Conservation (phyloP, 1,139 yeast genomes). For the Suhomyces yuchorum region DNA sequence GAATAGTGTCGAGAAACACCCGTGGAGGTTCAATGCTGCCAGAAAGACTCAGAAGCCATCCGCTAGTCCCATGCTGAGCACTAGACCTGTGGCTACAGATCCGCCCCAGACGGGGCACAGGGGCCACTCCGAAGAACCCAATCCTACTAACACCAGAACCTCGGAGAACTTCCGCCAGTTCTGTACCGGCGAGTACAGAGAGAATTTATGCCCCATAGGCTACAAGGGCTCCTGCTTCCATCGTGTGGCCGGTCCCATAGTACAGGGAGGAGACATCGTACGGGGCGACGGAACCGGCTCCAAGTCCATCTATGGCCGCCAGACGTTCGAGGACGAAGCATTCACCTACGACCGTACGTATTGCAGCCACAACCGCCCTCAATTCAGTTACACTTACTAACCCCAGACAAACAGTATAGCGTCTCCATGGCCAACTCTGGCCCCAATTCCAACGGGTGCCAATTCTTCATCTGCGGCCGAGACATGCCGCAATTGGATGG, state of each 20-base stretch:
- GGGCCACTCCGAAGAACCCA: too few relatives aligned
- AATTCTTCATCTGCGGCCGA: slow-evolving; percentile 35
- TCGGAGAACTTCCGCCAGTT: slow-evolving; percentile 56
- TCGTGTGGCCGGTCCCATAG: slow-evolving; percentile 25
- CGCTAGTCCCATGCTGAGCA: too few relatives aligned
- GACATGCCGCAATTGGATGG: slow-evolving; percentile 32
- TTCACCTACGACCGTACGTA: slow-evolving; percentile 29
- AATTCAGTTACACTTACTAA: slow-evolving; percentile 8
- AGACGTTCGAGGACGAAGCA: slow-evolving; percentile 33
- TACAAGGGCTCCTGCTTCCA: slow-evolving; percentile 26
- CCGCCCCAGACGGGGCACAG: too few relatives aligned
- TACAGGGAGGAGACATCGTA: slow-evolving; percentile 47
- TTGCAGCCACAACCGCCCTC: slow-evolving; percentile 1
- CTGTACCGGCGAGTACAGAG: slow-evolving; percentile 54
- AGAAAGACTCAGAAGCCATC: too few relatives aligned
- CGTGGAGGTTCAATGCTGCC: too few relatives aligned
- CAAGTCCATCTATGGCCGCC: slow-evolving; percentile 37
- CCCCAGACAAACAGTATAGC: slow-evolving; percentile 19
- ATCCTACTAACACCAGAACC: slow-evolving; percentile 33
- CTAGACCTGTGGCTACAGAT: too few relatives aligned
- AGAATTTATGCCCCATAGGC: slow-evolving; percentile 36
- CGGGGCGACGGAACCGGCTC: slow-evolving; percentile 50
- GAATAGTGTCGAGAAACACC: too few relatives aligned
- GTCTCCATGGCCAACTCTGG: slow-evolving; percentile 50
- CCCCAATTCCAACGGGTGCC: slow-evolving; percentile 43